Base-by-base conservation (phyloP, 176 grass and related monocot species). In the Oryza meridionalis region DNA sequence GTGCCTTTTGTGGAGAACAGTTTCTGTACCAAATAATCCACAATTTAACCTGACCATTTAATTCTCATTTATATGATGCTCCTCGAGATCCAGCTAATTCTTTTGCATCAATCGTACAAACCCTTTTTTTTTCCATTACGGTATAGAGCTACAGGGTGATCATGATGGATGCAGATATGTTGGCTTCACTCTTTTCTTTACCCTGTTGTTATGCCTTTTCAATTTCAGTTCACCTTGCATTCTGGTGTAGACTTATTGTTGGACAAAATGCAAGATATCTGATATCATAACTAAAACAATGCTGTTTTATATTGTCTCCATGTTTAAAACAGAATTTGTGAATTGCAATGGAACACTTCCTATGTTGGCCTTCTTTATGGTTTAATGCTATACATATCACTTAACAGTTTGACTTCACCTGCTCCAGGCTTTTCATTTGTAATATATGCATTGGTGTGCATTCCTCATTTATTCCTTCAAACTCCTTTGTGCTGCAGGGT, bases 401-500 rank as follows among this genome's bases (percentile, higher is more conserved):
- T 72, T 71, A 22, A 15, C 14, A 17, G 12, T 58, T 68, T 29
- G 38, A n/a, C 15, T 29, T 77, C 16, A 73, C 75, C 22, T 74
- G 6, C 6, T 72, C 3, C 17, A 63, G 4, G 6, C 27, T 78
- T 51, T 82, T 31, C 25, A 14, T 65, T 50, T 58, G 55, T 82
- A 17, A 67, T 38, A 26, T 86, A 37, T 64, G 66, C 29, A 44
- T 49, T n/a, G 7, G 7, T 69, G 3, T 5, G 22, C 38, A 64
- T 3, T 67, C 24, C 43, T 64, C 16, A 45, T 16, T 82, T 72
- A 79, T 47, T 53, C 4, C 25, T 65, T 21, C 19, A 24, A 40
- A 22, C 79, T 22, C 46, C 21, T 26, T 65, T 76, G 74, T 63
- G 40, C 33, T 69, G 31, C 62, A 97, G 94, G 89, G 91, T 84